phyloP scores from a whole-genome alignment of 2,329 filamentous ascomycete species.

The Pestalotiopsis sp. region DNA sequence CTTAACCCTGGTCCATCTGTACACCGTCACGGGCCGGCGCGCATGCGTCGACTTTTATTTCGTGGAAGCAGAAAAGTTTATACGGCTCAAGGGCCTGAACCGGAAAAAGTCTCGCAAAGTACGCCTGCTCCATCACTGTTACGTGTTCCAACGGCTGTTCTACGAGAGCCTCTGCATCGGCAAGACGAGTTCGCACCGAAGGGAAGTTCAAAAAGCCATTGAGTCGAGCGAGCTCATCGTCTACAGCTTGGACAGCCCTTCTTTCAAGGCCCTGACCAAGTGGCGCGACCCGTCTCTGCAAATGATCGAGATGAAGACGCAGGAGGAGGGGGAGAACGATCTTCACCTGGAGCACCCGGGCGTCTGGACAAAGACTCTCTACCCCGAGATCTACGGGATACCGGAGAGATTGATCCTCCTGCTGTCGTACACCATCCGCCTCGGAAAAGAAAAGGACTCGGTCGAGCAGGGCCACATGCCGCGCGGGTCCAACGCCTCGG shows the following conservation, averaged over 20 bases:
- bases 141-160: constrained; percentile 40
- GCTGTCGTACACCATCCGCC: constrained; percentile 36
- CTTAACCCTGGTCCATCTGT: constrained; percentile 40
- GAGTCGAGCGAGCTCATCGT: constrained; percentile 20
- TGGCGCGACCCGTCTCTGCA: constrained; percentile 34
- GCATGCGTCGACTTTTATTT: constrained; percentile 39
- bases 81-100: constrained; percentile 37
- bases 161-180: constrained; percentile 39
- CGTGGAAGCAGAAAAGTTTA: constrained; percentile 41
- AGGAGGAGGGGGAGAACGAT: constrained; percentile 39
- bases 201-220: constrained; percentile 20
- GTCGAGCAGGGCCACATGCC: constrained; percentile 16
- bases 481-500: constrained; percentile 22
- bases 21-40: constrained; percentile 33
- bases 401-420: constrained; percentile 37
- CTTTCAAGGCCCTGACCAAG: constrained; percentile 30
- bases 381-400: constrained; percentile 43
- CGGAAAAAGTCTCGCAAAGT: constrained; percentile 41
- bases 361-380: constrained; percentile 37
- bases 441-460: constrained; percentile 38
- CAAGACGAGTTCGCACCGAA: constrained; percentile 19
- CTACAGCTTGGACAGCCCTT: constrained; percentile 29
- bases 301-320: constrained; percentile 34
- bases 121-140: constrained; percentile 44
- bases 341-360: constrained; percentile 30